phyloP scores from a whole-genome alignment of 306 rosid species.

The Trichosanthes truncata region DNA sequence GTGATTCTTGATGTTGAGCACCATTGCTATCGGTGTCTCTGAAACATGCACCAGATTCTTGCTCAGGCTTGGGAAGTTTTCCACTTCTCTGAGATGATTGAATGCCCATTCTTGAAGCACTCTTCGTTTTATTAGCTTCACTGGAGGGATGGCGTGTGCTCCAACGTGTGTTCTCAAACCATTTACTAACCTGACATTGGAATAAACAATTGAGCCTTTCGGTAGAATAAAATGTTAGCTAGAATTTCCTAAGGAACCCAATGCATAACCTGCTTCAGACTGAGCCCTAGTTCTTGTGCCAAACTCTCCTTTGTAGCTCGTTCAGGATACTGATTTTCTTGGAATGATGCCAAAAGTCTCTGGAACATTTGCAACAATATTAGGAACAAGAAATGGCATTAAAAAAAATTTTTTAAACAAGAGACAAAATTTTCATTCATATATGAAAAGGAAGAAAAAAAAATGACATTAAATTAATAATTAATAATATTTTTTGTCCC shows the following conservation, averaged over 20 bases:
- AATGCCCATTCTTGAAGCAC: slow-evolving; percentile 19
- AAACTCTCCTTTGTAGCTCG: slow-evolving; percentile 59
- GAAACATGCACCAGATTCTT: slow-evolving; percentile 4
- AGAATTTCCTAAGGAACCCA: not conserved
- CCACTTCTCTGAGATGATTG: slow-evolving; percentile 13
- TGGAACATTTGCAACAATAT: slow-evolving; percentile 21
- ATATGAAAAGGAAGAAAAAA: not conserved
- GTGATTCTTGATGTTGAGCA: slow-evolving; percentile 20
- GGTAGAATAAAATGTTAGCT: not conserved
- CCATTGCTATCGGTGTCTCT: slow-evolving; percentile 8
- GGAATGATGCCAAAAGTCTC: slow-evolving; percentile 59
- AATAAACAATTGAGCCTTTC: not conserved
- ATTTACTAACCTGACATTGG: slow-evolving; percentile 63
- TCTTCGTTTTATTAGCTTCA: slow-evolving; percentile 21
- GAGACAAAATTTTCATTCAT: not conserved
- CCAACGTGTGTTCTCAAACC: slow-evolving; percentile 88
- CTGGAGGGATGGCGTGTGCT: slow-evolving; percentile 39
- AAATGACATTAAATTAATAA: not conserved
- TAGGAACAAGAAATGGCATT: not conserved
- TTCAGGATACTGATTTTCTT: slow-evolving; percentile 82
- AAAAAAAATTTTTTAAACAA: no score
- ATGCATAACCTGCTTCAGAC: slow-evolving; percentile 49
- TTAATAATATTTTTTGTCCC: not conserved
- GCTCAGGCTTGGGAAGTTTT: slow-evolving; percentile 7
- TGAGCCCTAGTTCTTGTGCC: slow-evolving; percentile 73